Evolutionary conservation across 164 flowering plant genomes (phyloP).

Genomic region (Vitis vinifera): DNA sequence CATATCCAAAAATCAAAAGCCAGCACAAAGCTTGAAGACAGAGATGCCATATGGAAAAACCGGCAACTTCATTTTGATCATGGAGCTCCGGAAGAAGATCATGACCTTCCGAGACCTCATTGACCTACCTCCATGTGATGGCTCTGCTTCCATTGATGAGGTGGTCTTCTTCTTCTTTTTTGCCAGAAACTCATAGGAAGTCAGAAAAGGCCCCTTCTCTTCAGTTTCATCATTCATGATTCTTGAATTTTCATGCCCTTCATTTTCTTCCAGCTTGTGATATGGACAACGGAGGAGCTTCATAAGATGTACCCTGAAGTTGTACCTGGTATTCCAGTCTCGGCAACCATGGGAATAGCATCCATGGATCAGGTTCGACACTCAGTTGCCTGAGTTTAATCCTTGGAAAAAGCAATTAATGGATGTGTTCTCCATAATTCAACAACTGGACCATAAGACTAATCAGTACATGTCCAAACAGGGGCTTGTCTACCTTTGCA

Average conservation of each 20-base stretch:
- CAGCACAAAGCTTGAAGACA: constrained; percentile 11
- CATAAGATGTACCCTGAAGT: constrained; percentile 57
- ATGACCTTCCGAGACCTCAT: constrained; percentile 59
- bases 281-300: constrained; percentile 54
- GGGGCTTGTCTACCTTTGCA: constrained; percentile 47
- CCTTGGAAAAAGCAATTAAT: too few species aligned
- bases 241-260: background rate
- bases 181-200: too few species aligned
- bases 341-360: constrained; percentile 31
- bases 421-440: too few species aligned
- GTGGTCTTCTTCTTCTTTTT: constrained; percentile 19
- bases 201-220: too few species aligned
- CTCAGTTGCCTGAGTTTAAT: background rate
- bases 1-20: constrained; percentile 19
- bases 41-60: constrained; percentile 24
- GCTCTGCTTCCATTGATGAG: constrained; percentile 44
- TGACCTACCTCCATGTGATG: constrained; percentile 59
- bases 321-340: constrained; percentile 17
- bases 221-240: too few species aligned
- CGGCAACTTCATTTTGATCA: constrained; percentile 37
- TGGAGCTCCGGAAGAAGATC: constrained; percentile 61
- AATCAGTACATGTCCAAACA: constrained; percentile 11
- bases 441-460: too few species aligned
- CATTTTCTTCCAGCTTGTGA: constrained; percentile 49
- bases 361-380: constrained; percentile 51